Evolutionary conservation across 768 basidiomycete genomes (phyloP), one percentile per base, ranked within the genome.

Genomic region (Auriscalpium vulgare): DNA sequence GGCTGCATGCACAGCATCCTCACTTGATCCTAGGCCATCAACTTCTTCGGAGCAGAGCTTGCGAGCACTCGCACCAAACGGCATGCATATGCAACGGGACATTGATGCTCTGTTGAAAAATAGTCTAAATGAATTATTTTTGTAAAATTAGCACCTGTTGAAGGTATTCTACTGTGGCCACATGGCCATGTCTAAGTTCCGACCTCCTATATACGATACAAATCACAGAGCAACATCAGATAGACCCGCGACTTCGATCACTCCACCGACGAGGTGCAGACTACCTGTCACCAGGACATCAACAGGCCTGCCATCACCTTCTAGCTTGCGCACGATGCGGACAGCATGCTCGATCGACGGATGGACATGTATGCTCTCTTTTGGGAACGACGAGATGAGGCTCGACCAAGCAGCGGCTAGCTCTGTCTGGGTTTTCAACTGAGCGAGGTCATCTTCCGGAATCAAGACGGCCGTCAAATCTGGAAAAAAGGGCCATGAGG

Each of bases 291-390:
- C 93, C 14, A 99, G 75, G n/a, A 93, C 82, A 55, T 87, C 76
- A 11, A 72, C 68, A 1, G 71, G 64, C 44, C 62, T 61, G 40
- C 67, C 60, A 2, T 67, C 62, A 5, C 65, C 59, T 14, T 47
- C 55, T 6, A 82, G 64, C 3, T 69, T 63, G 11, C 83, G 77
- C 4, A 92, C 78, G 23, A 82, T 65, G 35, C 77, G 74, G n/a
- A 97, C 75, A 4, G 95, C 92, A 66, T 97, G 87, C 67, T 98
- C 85, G 52, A 99, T 85, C 9, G 92, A 92, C 0, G 88, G 85
- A 11, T 95, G 71, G 40, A 94, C 87, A 65, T 95, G 84, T 17
- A 94, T 78, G 29, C 80, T 72, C 13, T 79, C 75, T 14, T 66
- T 58, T 1, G 88, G 78, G 66, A 84, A 93, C 0, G 73, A 63